A percentile compares a stretch with the other conserved stretches of the same genome.
Conservation (phyloP, 257 asterid genomes). For the Knoxia roxburghii region DNA sequence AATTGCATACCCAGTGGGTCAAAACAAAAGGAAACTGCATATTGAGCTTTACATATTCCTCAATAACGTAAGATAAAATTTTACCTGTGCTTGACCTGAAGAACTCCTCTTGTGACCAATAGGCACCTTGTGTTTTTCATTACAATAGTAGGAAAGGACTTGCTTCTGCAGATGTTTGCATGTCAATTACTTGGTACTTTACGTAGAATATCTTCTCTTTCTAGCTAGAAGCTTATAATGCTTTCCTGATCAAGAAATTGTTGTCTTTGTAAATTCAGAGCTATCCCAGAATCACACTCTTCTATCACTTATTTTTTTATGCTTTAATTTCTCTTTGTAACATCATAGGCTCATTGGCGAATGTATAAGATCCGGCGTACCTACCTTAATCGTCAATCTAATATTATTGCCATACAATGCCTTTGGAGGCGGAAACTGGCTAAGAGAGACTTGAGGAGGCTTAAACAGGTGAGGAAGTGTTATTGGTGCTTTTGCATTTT, state of each 20-base stretch:
- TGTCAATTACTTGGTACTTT: background rate
- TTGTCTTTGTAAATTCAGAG: background rate
- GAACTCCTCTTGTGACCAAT: background rate
- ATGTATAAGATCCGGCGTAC: slow-evolving; percentile 69
- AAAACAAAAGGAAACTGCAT: background rate
- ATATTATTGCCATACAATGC: slow-evolving; percentile 82
- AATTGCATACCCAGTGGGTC: background rate
- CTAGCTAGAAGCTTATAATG: background rate
- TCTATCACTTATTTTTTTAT: background rate
- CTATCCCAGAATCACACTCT: background rate
- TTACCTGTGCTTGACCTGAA: background rate
- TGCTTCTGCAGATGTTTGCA: background rate
- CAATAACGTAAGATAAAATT: background rate
- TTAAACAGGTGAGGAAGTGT: slow-evolving; percentile 61
- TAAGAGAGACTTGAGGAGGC: slow-evolving; percentile 75
- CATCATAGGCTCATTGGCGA: slow-evolving; percentile 79
- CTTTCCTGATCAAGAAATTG: background rate
- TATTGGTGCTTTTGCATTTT: background rate
- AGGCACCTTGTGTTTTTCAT: background rate
- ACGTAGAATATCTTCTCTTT: background rate
- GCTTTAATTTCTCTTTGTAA: slow-evolving; percentile 16
- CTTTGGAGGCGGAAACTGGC: slow-evolving; percentile 95
- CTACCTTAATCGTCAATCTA: slow-evolving; percentile 66
- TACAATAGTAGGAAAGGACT: background rate
- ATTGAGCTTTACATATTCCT: background rate